Percentiles rank a stretch among this genome's conserved stretches.
phyloP scores from a whole-genome alignment of 2,329 filamentous ascomycete genomes.

The Nemania abortiva region DNA sequence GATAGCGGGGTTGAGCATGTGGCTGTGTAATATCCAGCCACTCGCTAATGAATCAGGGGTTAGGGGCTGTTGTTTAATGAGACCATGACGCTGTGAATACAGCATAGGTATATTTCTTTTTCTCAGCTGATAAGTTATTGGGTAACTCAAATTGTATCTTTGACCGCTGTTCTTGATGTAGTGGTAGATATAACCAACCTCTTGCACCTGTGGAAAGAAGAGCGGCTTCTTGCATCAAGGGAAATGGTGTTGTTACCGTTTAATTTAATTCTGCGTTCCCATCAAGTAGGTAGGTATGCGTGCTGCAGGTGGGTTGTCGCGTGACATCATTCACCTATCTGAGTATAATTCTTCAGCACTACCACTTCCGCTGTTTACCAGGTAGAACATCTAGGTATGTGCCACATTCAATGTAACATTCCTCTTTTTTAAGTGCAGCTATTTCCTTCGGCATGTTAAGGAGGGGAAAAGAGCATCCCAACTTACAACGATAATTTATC shows the following conservation, averaged over 20 bases:
- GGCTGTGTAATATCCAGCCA: neutral
- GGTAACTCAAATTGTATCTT: neutral
- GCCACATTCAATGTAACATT: neutral
- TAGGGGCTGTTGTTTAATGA: neutral
- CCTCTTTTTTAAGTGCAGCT: neutral
- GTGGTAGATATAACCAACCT: neutral
- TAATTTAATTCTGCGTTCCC: conserved; percentile 12
- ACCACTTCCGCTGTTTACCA: neutral
- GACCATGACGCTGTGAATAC: neutral
- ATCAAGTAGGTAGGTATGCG: conserved; percentile 9
- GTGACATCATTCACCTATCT: conserved; percentile 10
- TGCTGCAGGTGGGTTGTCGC: neutral
- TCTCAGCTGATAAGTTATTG: neutral
- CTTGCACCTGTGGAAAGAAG: neutral
- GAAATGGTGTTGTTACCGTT: conserved; percentile 1
- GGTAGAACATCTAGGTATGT: neutral
- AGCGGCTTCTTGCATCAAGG: conserved; percentile 11
- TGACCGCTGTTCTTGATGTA: neutral
- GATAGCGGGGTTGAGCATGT: neutral
- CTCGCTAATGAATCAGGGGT: conserved; percentile 11
- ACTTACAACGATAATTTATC: too few species aligned
- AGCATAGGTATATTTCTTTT: too few species aligned
- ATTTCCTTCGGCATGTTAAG: too few species aligned
- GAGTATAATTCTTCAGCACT: neutral
- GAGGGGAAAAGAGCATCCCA: too few species aligned